Conservation (phyloP, 2,329 filamentous ascomycete species). For the Elsinoe batatas region DNA sequence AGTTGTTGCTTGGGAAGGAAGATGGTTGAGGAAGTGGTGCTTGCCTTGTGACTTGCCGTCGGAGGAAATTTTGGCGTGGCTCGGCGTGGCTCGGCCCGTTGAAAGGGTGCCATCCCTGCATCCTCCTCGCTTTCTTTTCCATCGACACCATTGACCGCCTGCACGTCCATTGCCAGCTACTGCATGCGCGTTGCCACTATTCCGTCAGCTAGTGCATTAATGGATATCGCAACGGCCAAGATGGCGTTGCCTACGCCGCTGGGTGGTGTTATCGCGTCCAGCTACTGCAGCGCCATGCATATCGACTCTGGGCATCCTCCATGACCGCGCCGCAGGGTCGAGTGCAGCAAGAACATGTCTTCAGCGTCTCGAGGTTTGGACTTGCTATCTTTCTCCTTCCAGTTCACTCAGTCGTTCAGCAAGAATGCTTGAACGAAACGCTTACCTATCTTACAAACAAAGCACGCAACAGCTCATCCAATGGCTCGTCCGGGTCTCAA, state of each 20-base stretch:
- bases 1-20: neutral
- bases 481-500: neutral
- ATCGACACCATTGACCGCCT: neutral
- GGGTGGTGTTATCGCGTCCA: no score
- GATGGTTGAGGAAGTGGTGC: neutral
- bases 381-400: neutral
- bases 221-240: no score
- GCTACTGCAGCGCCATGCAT: no score
- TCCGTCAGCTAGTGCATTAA: no score
- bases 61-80: neutral
- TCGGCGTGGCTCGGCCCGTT: neutral
- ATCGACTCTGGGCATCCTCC: no score
- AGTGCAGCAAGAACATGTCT: no score
- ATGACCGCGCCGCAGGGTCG: no score
- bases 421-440: neutral
- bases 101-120: neutral
- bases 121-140: neutral
- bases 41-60: neutral
- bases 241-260: no score
- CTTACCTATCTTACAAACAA: neutral
- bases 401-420: neutral
- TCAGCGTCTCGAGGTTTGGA: no score
- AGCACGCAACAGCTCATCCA: neutral
- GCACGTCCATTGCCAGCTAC: neutral
- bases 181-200: neutral